phyloP scores from a whole-genome alignment of 129 eudicot genomes.

The carrot (Daucus carota) region DH1_v3.0 NC_030386.2:17339501-17340000 shows the following conservation, averaged over 20 bases:
- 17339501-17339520: slow-evolving; percentile 56
- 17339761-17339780: not conserved
- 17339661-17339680: slow-evolving; percentile 31
- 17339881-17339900: too few species aligned
- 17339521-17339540: slow-evolving; percentile 6
- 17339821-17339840: not conserved
- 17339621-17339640: slow-evolving; percentile 68
- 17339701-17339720: not conserved
- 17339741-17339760: not conserved
- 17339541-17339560: not conserved
- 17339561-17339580: not conserved
- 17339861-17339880: too few species aligned
- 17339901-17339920: too few species aligned
- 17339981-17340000: too few species aligned
- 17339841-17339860: not conserved
- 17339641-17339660: slow-evolving; percentile 54
- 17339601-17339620: slow-evolving; percentile 45
- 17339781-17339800: not conserved
- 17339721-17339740: not conserved
- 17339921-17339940: too few species aligned
- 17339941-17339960: too few species aligned
- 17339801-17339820: not conserved
- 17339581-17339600: not conserved
- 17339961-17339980: too few species aligned
- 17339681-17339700: slow-evolving; percentile 11